Base-by-base conservation (phyloP, 495 filamentous ascomycete species). In the Neurospora sp. region DNA sequence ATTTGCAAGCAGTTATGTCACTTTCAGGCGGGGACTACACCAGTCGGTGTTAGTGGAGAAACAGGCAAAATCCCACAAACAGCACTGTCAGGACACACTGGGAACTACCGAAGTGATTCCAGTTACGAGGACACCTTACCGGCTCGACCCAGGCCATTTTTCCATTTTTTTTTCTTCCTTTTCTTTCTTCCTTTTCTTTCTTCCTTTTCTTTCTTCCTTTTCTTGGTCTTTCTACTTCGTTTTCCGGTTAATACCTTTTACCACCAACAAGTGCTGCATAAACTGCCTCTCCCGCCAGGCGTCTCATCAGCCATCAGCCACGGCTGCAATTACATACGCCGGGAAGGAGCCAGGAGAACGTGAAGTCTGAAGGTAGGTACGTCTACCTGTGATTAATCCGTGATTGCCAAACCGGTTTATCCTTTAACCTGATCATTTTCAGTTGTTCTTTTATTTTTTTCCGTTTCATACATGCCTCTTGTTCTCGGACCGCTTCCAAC, bases 111-210 rank as follows among this genome's bases (percentile, higher is more conserved):
- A n/a, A 3, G 42, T 44, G 0, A 0, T n/a, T 44, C 42, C 42
- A 9, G 18, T 0, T 44, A n/a, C 7, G 42, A 44, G 1, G 18
- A 44, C 42, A n/a, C 2, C 42, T 9, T 16, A 9, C 18, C 18
- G 18, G 18, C 18, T 44, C 42, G 0, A 44, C 18, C 42, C 42
- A 44, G 3, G 7, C 18, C 7, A 44, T 1, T 44, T 5, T 44
- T 9, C 0, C 18, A 3, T 44, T 18, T n/a, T 3, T n/a, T 44
- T 1, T 9, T n/a, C 0, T 3, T n/a, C 1, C 2, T 3, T 45
- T 9, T 3, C 0, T n/a, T 44, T 44, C 18, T 0, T 10, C n/a
- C n/a, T 18, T n/a, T 3, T n/a, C n/a, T 1, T 9, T n/a, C 0
- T 3, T n/a, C 1, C 2, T 3, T 45, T 9, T 3, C 0, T n/a